These are phyloP conservation scores for Trichoderma atrobrunneum DNA, from an alignment of 2,329 filamentous ascomycete species.

Conservation along the genomic window DNA sequence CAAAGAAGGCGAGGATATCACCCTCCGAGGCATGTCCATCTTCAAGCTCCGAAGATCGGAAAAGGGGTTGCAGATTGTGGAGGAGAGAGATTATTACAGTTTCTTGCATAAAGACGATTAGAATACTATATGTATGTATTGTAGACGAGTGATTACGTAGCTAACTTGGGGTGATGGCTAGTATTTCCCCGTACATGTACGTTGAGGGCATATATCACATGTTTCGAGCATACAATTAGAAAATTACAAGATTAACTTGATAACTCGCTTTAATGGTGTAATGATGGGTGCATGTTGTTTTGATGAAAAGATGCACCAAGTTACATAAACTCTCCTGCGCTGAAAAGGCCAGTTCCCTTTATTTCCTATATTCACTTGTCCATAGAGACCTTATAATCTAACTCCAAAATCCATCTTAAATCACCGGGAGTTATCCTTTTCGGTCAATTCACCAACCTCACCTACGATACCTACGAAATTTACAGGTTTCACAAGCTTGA, in stretches of 20 bases:
- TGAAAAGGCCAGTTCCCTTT: neutral
- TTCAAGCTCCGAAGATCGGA: neutral
- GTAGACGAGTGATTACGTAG: neutral
- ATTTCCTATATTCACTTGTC: neutral
- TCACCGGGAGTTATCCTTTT: neutral
- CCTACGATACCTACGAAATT: neutral
- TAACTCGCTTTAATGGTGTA: neutral
- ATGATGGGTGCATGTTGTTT: neutral
- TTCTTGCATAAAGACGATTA: neutral
- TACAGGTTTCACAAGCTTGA: neutral
- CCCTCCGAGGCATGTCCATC: neutral
- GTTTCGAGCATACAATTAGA: no score
- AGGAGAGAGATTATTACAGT: constrained; percentile 4
- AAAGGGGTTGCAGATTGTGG: neutral
- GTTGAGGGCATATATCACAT: no score
- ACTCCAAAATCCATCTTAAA: neutral
- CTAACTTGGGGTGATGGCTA: no score
- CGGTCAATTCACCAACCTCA: neutral
- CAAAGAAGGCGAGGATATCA: constrained; percentile 1
- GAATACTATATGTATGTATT: neutral
- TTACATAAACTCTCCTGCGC: neutral
- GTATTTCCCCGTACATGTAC: no score
- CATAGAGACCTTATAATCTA: neutral
- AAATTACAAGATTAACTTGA: no score
- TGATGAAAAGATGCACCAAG: neutral